Evolutionary conservation across 2,329 filamentous ascomycete species (phyloP).

Genomic region (Scleromitrula shiraiana): DNA sequence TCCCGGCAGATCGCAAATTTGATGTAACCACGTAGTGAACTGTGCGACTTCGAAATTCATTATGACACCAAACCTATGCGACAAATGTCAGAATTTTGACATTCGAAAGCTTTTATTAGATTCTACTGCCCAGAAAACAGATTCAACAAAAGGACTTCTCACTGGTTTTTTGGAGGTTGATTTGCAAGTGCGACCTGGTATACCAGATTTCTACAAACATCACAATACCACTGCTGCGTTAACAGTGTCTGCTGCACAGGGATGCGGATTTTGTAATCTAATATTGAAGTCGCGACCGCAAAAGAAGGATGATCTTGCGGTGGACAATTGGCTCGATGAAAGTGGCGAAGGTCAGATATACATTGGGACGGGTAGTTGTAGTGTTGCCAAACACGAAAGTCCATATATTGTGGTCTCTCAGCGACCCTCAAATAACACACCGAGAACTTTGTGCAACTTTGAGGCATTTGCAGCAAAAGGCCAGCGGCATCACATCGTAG

Average conservation of each 20-base stretch:
- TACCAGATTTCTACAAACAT: conserved; percentile 7
- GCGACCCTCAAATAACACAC: neutral
- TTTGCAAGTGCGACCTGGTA: conserved; percentile 6
- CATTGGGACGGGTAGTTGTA: conserved; percentile 8
- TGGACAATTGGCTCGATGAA: conserved; percentile 5
- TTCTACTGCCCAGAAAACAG: conserved; percentile 2
- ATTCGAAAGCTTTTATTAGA: conserved; percentile 3
- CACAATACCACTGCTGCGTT: neutral
- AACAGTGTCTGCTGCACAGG: neutral
- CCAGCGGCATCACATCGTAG: neutral
- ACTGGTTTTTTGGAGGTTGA: conserved; percentile 2
- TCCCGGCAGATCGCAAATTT: no score
- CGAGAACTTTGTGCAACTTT: conserved; percentile 3
- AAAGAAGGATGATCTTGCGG: neutral
- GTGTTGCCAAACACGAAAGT: conserved; percentile 4
- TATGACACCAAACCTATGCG: neutral
- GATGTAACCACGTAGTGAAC: no score
- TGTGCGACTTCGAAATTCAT: neutral
- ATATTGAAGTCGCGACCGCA: neutral
- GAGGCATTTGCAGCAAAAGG: conserved; percentile 1
- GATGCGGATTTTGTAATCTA: conserved; percentile 2
- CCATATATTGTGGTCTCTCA: conserved; percentile 7
- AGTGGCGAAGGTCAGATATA: conserved; percentile 4
- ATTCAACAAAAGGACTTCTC: neutral
- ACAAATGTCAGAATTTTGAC: conserved; percentile 1